Base-by-base conservation (phyloP, 495 filamentous ascomycete species). In the Lepraria neglecta region DNA sequence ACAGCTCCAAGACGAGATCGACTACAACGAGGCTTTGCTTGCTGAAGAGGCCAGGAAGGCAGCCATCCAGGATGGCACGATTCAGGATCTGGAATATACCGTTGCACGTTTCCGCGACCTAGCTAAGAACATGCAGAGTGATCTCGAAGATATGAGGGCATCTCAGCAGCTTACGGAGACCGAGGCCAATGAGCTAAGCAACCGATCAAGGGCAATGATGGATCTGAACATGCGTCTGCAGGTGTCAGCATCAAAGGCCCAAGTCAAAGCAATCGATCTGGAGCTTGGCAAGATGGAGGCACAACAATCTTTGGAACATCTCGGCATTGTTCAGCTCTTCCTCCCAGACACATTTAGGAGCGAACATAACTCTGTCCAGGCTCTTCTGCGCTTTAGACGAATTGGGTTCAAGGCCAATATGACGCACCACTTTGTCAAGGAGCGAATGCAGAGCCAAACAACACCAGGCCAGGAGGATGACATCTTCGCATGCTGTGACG, bases 191-290 rank as follows among this genome's bases (percentile, higher is more conserved):
- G 88, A 97, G 64, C 80, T 97, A 24, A 88, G 83, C 44, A 86
- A 80, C 60, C 87, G 90, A 35, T 95, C 92, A 40, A 82, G 90
- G 56, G 89, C 90, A 24, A 95, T 97, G 90, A 86, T 95, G 82
- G 91, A 98, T 71, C 80, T 98, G 46, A 97, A 96, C 72, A 81
- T 92, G 82, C 92, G 94, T 67, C 82, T 98, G 40, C 92, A 95
- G 67, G 80, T 86, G 43, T 92, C 91, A 12, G 90, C 90, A 27
- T 80, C 89, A 14, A 97, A 96, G 74, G 85, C 91, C 3, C 92
- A 96, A 71, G 86, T 89, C 66, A 97, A 94, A 71, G 91, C 90
- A 0, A 92, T 97, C 59, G 92, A 97, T 66, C 77, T 96, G 7
- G 95, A 97, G 70, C 77, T 97, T 27, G 80, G 85, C 35, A 87